These are phyloP conservation scores for Testicularia cyperi DNA, from an alignment of 1,284 basidiomycete species.

Conservation along the genomic window DNA sequence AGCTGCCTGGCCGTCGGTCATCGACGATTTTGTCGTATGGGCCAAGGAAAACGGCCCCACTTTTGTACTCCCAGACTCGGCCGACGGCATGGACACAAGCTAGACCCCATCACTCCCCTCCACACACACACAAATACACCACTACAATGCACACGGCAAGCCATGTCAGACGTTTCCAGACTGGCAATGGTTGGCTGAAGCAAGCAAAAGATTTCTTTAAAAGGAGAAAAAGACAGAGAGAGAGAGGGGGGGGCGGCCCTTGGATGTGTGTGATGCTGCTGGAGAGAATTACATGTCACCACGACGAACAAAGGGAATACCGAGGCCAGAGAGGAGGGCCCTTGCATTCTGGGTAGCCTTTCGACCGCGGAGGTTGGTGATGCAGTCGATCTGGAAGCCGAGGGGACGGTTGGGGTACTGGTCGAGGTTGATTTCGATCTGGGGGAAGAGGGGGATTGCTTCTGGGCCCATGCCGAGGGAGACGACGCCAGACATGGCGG, in stretches of 20 bases:
- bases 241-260: not conserved
- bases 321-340: conserved; percentile 50
- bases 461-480: conserved; percentile 79
- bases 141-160: no score
- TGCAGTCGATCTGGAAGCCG: conserved; percentile 59
- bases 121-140: no score
- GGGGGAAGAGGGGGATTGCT: conserved; percentile 86
- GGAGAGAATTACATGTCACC: conserved; percentile 40
- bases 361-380: conserved; percentile 56
- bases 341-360: conserved; percentile 55
- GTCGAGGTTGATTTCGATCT: conserved; percentile 58
- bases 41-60: conserved; percentile 23
- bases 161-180: no score
- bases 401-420: conserved; percentile 52
- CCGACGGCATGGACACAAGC: conserved; percentile 47
- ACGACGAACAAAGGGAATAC: conserved; percentile 55
- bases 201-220: no score
- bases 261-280: no score
- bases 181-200: no score
- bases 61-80: no score
- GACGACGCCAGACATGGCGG: conserved; percentile 81
- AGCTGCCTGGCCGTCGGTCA: conserved; percentile 85
- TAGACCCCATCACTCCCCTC: no score
- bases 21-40: conserved; percentile 75
- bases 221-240: no score